Base-by-base conservation (phyloP, 2,329 filamentous ascomycete species). In the Furcasterigmium sp. region DNA sequence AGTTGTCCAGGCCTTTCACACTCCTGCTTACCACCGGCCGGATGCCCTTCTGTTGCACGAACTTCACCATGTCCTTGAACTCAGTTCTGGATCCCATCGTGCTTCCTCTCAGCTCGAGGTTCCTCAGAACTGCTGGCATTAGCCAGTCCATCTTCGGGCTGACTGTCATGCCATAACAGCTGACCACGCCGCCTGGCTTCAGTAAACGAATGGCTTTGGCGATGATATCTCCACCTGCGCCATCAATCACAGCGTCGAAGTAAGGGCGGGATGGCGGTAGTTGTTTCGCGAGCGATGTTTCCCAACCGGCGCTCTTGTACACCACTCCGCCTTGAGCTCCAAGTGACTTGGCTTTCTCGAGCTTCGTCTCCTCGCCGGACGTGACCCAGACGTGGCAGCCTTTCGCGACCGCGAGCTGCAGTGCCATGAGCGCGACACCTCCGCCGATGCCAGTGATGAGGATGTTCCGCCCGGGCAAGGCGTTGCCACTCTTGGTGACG, bases 1-100 rank as follows among this genome's bases (percentile, higher is more conserved):
- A 53, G 53, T 90, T 83, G 41, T 85, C 82, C 52, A 95, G 64
- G 0, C 88, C 87, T 52, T 80, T 79, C 11, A 87, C 78, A 1
- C 82, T 78, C 41, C 84, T 76, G 50, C 85, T 93, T 1, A 97
- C 78, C 4, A 95, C 72, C 0, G 91, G 91, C 42, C 70, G 76
- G 48, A 96, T 82, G 56, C 84, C 77, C 51, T 88, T 80, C 50
- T 82, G 66, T 11, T 73, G 73, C 26, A 96, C 85, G 65, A 95
- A 95, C 2, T 76, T 73, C 5, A 96, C 75, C 89, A 97, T 95
- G 18, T 91, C 87, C n/a, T 72, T 72, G 58, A 96, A 96, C 65
- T 97, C 91, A 57, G 80, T 82, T 35, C 87, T 76, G 19, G 88
- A 95, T 1, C 91, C 91, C 91, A 97, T 95, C 0, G 91, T 96